Base-by-base conservation (phyloP, 2,329 filamentous ascomycete genomes). In the Trichoderma sp. region DNA sequence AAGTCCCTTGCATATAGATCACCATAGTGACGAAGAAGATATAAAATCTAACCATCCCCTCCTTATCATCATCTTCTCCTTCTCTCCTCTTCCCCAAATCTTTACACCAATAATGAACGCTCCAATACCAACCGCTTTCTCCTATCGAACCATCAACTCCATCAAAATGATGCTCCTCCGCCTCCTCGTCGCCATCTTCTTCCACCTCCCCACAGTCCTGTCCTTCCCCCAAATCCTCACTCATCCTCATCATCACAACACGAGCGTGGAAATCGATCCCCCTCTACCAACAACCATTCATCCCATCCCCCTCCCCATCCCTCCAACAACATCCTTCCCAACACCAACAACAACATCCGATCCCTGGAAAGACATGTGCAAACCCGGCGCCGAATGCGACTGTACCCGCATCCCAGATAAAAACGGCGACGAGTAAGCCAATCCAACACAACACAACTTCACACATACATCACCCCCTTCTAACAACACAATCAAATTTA, bases 341-440 rank as follows among this genome's bases (percentile, higher is more conserved):
- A 50, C 29, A 14, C 63, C 67, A 1, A 67, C 62, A 6, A 73
- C 35, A 4, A 72, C 75, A 4, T 16, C 21, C 11, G 64, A 73
- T 24, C 27, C 64, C 8, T 75, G 72, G 72, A 63, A 1, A 21
- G 72, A 75, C 41, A 76, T 72, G 29, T 82, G 81, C 71, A 75
- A 71, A 24, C 50, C 69, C 1, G 81, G 80, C 1, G 79, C 78
- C 11, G 56, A 75, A 24, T 83, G 82, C 60, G 82, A 83, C 75
- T 83, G 82, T 69, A 78, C 78, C 7, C 71, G 68, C 11, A 80
- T 82, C 53, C 50, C 75, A 24, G 76, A 80, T 67, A 74, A 77
- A 29, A 77, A 77, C 60, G 75, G 79, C 53, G 75, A 78, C 12
- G 79, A 80, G 79, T 79, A 76, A 53, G 75, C 24, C 6, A 3